Evolutionary conservation across 345 rosid species (phyloP).

Genomic region (Noccaea caerulescens): DNA sequence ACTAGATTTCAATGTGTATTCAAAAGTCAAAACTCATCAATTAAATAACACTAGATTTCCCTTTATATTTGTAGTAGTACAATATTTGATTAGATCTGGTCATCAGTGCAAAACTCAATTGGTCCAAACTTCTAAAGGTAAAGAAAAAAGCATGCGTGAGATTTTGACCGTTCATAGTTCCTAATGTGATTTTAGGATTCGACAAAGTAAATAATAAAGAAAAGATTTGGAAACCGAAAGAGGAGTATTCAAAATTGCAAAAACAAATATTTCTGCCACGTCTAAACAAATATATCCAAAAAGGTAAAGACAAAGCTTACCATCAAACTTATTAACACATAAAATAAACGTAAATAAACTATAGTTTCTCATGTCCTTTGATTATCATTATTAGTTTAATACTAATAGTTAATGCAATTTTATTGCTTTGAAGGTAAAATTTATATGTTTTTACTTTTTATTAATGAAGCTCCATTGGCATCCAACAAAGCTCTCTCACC

Average conservation of each 20-base stretch:
- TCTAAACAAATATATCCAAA: background rate
- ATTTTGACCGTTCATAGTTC: background rate
- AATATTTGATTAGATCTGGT: background rate
- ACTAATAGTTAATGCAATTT: background rate
- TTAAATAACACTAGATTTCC: background rate
- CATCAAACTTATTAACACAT: constrained; percentile 7
- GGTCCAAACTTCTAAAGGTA: background rate
- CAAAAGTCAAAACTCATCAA: no score
- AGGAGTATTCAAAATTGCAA: background rate
- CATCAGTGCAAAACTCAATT: background rate
- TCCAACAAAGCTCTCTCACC: constrained; percentile 36
- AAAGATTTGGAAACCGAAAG: background rate
- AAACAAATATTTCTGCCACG: background rate
- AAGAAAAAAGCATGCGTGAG: constrained; percentile 23
- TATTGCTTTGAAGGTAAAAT: background rate
- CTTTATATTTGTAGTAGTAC: background rate
- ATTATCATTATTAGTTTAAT: background rate
- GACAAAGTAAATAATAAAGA: background rate
- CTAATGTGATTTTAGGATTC: background rate
- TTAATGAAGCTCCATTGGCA: constrained; percentile 31
- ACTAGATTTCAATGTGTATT: no score
- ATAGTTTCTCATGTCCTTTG: constrained; percentile 4
- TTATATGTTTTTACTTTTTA: background rate
- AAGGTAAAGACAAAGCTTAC: constrained; percentile 19
- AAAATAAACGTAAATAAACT: background rate